Percentiles rank a stretch among this genome's conserved stretches.
phyloP scores from a whole-genome alignment of 768 basidiomycete species.

The Brasilioporus rufonigricans region DNA sequence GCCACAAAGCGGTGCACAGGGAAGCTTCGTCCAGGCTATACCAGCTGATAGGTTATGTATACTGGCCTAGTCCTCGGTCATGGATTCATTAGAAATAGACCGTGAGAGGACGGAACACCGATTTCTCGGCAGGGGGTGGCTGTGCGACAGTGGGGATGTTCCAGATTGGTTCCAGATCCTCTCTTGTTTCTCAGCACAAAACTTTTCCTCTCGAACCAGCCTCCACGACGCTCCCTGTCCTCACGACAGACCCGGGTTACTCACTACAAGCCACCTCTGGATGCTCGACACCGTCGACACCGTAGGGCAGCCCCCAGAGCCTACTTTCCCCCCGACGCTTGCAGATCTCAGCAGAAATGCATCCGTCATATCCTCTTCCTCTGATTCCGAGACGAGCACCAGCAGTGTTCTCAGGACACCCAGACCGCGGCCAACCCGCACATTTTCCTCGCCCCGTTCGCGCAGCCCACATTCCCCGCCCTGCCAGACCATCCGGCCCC shows the following conservation, averaged over 20 bases:
- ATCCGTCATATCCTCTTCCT: constrained; percentile 69
- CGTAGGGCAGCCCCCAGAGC: not conserved
- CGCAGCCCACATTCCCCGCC: constrained; percentile 47
- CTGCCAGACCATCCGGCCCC: constrained; percentile 37
- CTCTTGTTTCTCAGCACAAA: constrained; percentile 13
- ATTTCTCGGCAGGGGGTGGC: constrained; percentile 28
- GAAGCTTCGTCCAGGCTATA: no score
- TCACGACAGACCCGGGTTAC: not conserved
- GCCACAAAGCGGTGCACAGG: not conserved
- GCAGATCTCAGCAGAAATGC: constrained; percentile 74
- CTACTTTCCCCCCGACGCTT: constrained; percentile 39
- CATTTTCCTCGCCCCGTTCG: constrained; percentile 63
- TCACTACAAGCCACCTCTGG: not conserved
- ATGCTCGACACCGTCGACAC: constrained; percentile 6
- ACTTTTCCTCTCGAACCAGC: not conserved
- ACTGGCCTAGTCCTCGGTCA: no score
- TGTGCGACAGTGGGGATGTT: constrained; percentile 16
- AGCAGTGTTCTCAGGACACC: constrained; percentile 41
- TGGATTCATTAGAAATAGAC: no score
- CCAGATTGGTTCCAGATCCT: no score
- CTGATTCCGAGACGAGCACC: constrained; percentile 48
- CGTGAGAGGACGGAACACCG: not conserved
- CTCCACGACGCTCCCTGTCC: not conserved
- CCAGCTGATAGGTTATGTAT: no score
- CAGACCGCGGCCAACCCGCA: constrained; percentile 55